Base-by-base conservation (phyloP, 192 early-diverging fungal species). In the Coemansia sp. region DNA sequence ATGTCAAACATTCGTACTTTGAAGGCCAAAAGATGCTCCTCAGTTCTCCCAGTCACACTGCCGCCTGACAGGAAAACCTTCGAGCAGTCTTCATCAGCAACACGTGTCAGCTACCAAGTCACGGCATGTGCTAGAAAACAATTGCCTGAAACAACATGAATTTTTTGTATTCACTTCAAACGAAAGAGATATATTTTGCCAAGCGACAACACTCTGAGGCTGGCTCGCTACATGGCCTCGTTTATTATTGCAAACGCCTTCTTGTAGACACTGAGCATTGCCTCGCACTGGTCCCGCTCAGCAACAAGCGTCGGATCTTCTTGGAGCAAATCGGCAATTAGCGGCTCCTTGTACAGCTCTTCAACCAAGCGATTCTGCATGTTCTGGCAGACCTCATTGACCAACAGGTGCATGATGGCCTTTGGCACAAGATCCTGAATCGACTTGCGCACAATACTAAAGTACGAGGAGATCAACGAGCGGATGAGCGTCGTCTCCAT, bases 341-440 rank as follows among this genome's bases (percentile, higher is more conserved):
- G 65, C 22, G 86, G 82, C 32, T 91, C 88, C 67, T 89, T 90
- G 62, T 93, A 93, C 40, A 93, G 76, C 39, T 87, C 83, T 27
- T 88, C 85, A 2, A 93, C 92, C 40, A 93, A 74, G 8, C 90
- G 86, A 76, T 90, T 93, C 68, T 93, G 92, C 47, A 92, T 86
- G 11, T 84, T 63, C 66, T 93, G 87, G 58, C 90, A 86, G 31
- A 88, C 89, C 64, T 88, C 76, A 67, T 92, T 92, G 70, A 93
- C 92, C 54, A 93, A 71, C 43, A 92, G 69, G 60, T 93, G 90
- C 92, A 93, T 93, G 59, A 93, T 84, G 4, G 92, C 87, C 80
- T 93, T 93, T 57, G 92, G 92, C 8, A 93, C 90, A 61, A 89
- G 65, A 42, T 93, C 92, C 71, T 91, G 89, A 60, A 92, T 87